Evolutionary conservation across 352 stramenopile genomes (phyloP).

Genomic region (Pilasporangium apinafurcum): DNA sequence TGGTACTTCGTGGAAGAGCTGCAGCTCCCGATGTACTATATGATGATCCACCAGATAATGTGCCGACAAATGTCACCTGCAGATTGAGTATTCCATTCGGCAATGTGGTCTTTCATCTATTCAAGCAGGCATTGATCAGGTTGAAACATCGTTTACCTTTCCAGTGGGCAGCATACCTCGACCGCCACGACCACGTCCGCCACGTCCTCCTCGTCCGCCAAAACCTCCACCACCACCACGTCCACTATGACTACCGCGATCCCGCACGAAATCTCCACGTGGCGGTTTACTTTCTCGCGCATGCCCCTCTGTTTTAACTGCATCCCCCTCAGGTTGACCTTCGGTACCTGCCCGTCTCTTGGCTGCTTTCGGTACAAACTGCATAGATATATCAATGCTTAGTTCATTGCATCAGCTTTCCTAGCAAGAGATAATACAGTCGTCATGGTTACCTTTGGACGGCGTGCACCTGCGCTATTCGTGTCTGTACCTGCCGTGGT

Average conservation of each 20-base stretch:
- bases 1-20: constrained; percentile 24
- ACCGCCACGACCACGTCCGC: constrained; percentile 36
- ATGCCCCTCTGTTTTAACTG: constrained; percentile 6
- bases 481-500: constrained; percentile 23
- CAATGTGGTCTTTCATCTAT: background rate
- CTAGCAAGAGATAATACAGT: background rate
- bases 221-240: constrained; percentile 12
- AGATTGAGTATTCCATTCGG: background rate
- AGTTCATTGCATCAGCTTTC: background rate
- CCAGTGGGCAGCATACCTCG: constrained; percentile 49
- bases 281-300: constrained; percentile 22
- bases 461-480: constrained; percentile 24
- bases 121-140: background rate
- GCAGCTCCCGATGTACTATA: constrained; percentile 41
- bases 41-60: constrained; percentile 72
- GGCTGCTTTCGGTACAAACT: constrained; percentile 75
- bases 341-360: constrained; percentile 41
- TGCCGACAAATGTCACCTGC: constrained; percentile 69
- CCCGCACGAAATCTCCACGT: constrained; percentile 36
- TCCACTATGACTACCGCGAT: constrained; percentile 14
- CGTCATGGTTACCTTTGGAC: constrained; percentile 31
- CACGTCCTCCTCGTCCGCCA: constrained; percentile 32
- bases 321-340: constrained; percentile 6
- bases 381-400: background rate
- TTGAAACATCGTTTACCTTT: constrained; percentile 17